These are phyloP conservation scores for Fraxinus quadrangulata DNA, from an alignment of 257 asterid species.

Conservation along the genomic window DNA sequence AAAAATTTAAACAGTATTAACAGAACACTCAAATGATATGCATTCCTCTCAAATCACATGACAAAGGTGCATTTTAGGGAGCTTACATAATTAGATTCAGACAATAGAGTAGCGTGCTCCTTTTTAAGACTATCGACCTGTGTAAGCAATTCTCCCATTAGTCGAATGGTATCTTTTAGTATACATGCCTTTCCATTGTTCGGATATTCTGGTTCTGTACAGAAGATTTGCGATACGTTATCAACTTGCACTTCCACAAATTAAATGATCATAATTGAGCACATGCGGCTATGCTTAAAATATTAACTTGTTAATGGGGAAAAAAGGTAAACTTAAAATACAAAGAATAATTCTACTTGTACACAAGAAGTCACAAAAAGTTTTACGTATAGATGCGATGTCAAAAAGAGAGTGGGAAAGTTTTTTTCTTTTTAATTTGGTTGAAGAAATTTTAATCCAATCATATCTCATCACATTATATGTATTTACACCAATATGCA, in stretches of 20 bases:
- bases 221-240: conserved; percentile 8
- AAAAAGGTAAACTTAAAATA: too few species aligned
- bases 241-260: not conserved
- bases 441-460: too few species aligned
- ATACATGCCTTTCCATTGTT: conserved; percentile 64
- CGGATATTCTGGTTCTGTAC: conserved; percentile 44
- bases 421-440: too few species aligned
- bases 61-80: conserved; percentile 12
- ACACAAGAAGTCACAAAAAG: too few species aligned
- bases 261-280: not conserved
- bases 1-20: not conserved
- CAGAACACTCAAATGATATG: not conserved
- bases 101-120: conserved; percentile 54
- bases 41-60: not conserved
- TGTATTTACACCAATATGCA: too few species aligned
- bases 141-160: conserved; percentile 46
- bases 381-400: too few species aligned
- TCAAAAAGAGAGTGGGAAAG: too few species aligned
- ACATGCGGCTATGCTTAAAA: not conserved
- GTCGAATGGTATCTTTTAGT: conserved; percentile 51
- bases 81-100: conserved; percentile 67
- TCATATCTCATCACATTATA: too few species aligned
- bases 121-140: conserved; percentile 54
- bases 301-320: too few species aligned
- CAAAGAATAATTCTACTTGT: too few species aligned